Evolutionary conservation across 1,284 basidiomycete species (phyloP).

Genomic region (Ganoderma resinaceum): DNA sequence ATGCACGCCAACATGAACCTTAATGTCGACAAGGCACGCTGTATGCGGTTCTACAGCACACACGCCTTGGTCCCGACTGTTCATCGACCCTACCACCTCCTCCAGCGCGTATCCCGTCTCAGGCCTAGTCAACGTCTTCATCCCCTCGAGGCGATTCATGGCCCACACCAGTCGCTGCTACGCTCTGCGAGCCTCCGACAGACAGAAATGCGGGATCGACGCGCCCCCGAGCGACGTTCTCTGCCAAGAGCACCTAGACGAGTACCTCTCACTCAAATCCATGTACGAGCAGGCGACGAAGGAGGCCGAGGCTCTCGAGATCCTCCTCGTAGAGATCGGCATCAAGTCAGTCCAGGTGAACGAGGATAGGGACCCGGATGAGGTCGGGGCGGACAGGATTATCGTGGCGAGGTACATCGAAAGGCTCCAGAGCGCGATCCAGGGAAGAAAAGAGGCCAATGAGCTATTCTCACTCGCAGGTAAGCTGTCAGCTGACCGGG

Average conservation of each 20-base stretch:
- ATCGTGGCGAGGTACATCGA: background rate
- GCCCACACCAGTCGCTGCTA: background rate
- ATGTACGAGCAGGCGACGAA: background rate
- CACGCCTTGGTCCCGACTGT: background rate
- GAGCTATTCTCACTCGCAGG: background rate
- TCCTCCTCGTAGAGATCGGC: background rate
- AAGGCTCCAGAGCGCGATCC: background rate
- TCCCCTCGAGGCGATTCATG: background rate
- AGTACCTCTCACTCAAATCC: background rate
- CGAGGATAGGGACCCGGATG: background rate
- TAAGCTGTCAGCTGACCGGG: background rate
- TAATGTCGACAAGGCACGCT: background rate
- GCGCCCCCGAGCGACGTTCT: background rate
- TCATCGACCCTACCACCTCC: background rate
- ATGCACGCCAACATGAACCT: background rate
- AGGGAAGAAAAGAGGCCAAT: background rate
- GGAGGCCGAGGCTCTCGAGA: background rate
- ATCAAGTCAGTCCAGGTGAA: background rate
- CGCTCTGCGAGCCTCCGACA: background rate
- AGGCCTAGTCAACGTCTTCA: background rate
- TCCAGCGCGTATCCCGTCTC: too few relatives aligned
- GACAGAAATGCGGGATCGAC: background rate
- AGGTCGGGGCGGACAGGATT: background rate
- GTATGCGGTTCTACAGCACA: background rate
- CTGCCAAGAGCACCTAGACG: background rate